Percentiles rank a stretch among this genome's conserved stretches.
Evolutionary conservation across 129 eudicot genomes (phyloP).

Genomic region (Cynara cardunculus): DNA sequence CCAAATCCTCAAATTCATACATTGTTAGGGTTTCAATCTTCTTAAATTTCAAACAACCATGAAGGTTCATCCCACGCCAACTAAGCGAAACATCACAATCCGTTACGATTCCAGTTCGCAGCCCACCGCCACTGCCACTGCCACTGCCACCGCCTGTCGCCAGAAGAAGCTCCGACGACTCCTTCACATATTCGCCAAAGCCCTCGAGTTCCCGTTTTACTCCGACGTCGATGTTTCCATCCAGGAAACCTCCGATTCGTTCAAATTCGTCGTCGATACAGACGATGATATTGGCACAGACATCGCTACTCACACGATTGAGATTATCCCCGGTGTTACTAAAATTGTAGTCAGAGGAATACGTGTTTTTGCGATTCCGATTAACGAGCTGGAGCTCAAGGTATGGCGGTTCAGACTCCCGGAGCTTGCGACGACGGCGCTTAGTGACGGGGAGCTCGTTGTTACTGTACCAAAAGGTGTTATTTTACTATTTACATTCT

Average conservation of each 20-base stretch:
- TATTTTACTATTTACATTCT: too few relatives aligned
- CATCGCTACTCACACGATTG: slow-evolving; percentile 45
- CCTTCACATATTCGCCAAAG: slow-evolving; percentile 85
- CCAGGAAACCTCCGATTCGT: slow-evolving; percentile 47
- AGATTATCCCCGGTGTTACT: slow-evolving; percentile 67
- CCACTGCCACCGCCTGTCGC: slow-evolving; percentile 5
- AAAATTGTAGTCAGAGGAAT: slow-evolving; percentile 50
- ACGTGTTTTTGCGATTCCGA: slow-evolving; percentile 12
- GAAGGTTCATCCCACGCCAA: slow-evolving; percentile 71
- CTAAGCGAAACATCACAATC: slow-evolving; percentile 51
- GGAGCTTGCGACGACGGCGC: slow-evolving; percentile 59
- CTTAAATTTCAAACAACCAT: slow-evolving; percentile 14
- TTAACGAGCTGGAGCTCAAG: slow-evolving; percentile 50
- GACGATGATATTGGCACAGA: slow-evolving; percentile 44
- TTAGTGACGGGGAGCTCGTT: slow-evolving; percentile 61
- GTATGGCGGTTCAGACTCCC: slow-evolving; percentile 70
- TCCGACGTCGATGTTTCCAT: slow-evolving; percentile 64
- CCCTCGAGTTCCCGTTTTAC: slow-evolving; percentile 70
- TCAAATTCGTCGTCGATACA: slow-evolving; percentile 45
- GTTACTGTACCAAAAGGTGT: slow-evolving; percentile 71
- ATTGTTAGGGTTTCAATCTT: background rate
- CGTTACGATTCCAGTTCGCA: slow-evolving; percentile 1
- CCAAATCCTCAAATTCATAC: background rate
- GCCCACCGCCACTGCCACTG: slow-evolving; percentile 14
- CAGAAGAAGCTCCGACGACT: slow-evolving; percentile 69